Evolutionary conservation across 305 asterid genomes (phyloP).

Genomic region (Rubia peregrina): DNA sequence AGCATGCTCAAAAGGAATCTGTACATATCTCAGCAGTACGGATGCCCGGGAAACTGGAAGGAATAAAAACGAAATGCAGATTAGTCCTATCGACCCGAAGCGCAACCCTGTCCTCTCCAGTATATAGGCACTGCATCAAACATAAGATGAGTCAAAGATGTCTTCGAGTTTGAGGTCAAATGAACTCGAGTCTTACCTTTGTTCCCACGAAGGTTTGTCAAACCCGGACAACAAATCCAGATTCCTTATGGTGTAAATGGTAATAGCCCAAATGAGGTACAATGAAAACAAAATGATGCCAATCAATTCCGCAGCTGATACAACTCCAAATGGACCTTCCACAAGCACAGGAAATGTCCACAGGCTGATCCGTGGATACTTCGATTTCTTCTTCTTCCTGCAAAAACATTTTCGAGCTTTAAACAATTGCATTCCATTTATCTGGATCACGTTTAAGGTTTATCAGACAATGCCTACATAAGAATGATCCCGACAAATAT

Average conservation of each 20-base stretch:
- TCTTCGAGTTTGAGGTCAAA: not conserved
- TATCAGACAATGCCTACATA: not conserved
- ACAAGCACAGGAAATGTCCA: conserved; percentile 85
- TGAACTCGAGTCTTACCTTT: conserved; percentile 33
- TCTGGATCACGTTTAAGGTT: too few relatives aligned
- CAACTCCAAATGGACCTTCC: conserved; percentile 85
- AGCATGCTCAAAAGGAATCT: conserved; percentile 87
- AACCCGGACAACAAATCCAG: conserved; percentile 23
- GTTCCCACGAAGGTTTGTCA: conserved; percentile 23
- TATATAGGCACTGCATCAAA: conserved; percentile 36
- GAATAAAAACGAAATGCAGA: conserved; percentile 61
- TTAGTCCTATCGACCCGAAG: conserved; percentile 55
- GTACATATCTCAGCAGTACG: conserved; percentile 57
- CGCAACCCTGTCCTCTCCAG: conserved; percentile 56
- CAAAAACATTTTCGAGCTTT: not conserved
- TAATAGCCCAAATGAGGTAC: conserved; percentile 56
- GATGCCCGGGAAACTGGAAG: conserved; percentile 74
- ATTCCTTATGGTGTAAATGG: conserved; percentile 33
- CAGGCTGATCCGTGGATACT: conserved; percentile 39
- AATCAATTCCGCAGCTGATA: conserved; percentile 74
- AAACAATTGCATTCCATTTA: too few relatives aligned
- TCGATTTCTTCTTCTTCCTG: conserved; percentile 38
- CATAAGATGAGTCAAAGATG: not conserved
- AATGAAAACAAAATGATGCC: conserved; percentile 43
- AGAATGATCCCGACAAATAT: too few relatives aligned